Base-by-base conservation (phyloP, 2,329 filamentous ascomycete genomes). In the Diaporthe amygdali region DNA sequence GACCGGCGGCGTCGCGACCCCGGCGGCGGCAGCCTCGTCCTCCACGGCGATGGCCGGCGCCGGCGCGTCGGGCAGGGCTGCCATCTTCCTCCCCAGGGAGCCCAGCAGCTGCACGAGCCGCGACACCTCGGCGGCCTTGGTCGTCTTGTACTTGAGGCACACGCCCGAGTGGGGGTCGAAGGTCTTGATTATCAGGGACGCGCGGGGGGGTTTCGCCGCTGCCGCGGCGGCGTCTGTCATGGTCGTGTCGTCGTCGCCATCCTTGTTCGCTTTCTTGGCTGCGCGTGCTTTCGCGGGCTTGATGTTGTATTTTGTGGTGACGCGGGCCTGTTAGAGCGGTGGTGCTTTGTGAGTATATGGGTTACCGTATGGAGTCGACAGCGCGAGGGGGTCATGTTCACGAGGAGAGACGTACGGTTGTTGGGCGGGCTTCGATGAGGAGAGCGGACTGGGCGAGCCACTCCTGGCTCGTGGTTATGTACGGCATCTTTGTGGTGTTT, bases 231-330 rank as follows among this genome's bases (percentile, higher is more conserved):
- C 71, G 52, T 74, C 76, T 51, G 78, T 75, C 75, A 74, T 68
- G 49, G 79, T 55, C 71, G 79, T 76, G 71, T 81, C 74, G 63
- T 79, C 71, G 72, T 75, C 74, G 63, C 79, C 70, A 72, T 76
- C 72, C 64, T 76, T 68, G n/a, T 72, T 69, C 47, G 56, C 68
- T 30, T 75, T 76, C 70, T 76, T 73, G 72, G 76, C 63, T 61
- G 78, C 70, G 66, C 77, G 74, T 22, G 77, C 76, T 41, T 79
- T 80, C 47, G 82, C 79, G 49, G 86, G 84, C 41, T 86, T 84
- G 80, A 96, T 91, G 80, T 90, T 92, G 90, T 98, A 99, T 87
- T 93, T 95, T 74, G 95, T 97, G 76, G 94, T 97, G 84, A 98
- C 94, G 78, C 91, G 90, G 59, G 96, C 95, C 95, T 98, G 78